Evolutionary conservation across 306 rosid species (phyloP).

Genomic region (Malus asiatica): DNA sequence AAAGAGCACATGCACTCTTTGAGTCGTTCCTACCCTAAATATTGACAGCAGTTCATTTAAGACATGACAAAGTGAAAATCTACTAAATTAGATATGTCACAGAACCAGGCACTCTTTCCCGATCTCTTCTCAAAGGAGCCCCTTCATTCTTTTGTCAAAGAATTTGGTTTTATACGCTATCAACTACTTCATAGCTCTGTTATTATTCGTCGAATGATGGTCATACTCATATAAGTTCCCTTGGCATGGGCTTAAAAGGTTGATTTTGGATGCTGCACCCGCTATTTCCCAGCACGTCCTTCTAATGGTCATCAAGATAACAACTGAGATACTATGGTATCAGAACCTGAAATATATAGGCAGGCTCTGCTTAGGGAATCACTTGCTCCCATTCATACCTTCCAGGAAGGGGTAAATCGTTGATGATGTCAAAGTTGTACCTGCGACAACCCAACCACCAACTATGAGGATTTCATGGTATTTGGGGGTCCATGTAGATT

Average conservation of each 20-base stretch:
- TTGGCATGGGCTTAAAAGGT: constrained; percentile 5
- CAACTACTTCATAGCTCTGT: constrained; percentile 3
- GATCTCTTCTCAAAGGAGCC: constrained; percentile 18
- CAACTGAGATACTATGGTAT: constrained; percentile 10
- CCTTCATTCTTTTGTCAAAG: constrained; percentile 1
- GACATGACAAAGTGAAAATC: constrained; percentile 12
- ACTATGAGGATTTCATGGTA: not conserved
- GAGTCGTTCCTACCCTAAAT: constrained; percentile 27
- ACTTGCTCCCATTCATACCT: constrained; percentile 83
- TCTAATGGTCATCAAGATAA: constrained; percentile 3
- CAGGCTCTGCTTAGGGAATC: constrained; percentile 31
- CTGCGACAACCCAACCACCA: constrained; percentile 35
- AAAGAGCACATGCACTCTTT: constrained; percentile 7
- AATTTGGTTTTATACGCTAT: constrained; percentile 21
- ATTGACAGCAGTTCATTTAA: constrained; percentile 31
- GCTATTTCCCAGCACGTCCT: not conserved
- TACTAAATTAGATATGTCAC: constrained; percentile 23
- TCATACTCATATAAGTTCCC: constrained; percentile 11
- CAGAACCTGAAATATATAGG: not conserved
- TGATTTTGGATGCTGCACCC: constrained; percentile 13
- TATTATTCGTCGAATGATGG: constrained; percentile 26
- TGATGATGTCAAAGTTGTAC: constrained; percentile 75
- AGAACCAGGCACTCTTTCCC: constrained; percentile 15
- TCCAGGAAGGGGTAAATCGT: constrained; percentile 69
- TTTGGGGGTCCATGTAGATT: not conserved